These are phyloP conservation scores for Danielia reshetovae DNA, from an alignment of 805 yeast genomes.

Conservation along the genomic window DNA sequence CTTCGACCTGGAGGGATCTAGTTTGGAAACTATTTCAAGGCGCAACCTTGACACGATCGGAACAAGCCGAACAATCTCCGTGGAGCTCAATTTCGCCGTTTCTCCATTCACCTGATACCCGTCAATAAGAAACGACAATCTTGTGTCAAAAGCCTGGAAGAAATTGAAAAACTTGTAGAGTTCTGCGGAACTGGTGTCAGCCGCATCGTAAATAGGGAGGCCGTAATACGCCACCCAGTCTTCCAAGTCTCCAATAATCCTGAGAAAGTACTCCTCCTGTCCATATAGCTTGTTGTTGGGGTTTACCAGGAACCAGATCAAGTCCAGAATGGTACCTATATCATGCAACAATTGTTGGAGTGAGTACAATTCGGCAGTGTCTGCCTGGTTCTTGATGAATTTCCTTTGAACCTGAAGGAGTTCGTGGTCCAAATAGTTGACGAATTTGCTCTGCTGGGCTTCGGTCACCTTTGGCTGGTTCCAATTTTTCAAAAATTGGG, in stretches of 20 bases:
- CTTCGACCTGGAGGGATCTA: conserved; percentile 17
- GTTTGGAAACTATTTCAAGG: conserved; percentile 29
- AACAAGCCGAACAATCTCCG: conserved; percentile 49
- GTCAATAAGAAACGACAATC: conserved; percentile 24
- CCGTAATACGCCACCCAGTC: conserved; percentile 48
- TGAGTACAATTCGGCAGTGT: conserved; percentile 22
- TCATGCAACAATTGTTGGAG: conserved; percentile 40
- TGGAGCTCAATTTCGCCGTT: conserved; percentile 31
- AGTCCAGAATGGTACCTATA: conserved; percentile 44
- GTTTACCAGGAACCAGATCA: conserved; percentile 59
- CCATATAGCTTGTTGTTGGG: conserved; percentile 40
- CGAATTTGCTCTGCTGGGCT: conserved; percentile 51
- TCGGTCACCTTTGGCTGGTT: conserved; percentile 9
- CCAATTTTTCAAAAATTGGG: conserved; percentile 10
- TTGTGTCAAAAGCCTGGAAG: conserved; percentile 36
- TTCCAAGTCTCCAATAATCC: conserved; percentile 61
- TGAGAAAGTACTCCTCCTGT: conserved; percentile 58
- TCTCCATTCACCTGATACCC: conserved; percentile 17
- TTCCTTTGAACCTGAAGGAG: conserved; percentile 15
- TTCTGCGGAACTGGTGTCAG: conserved; percentile 3
- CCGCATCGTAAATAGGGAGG: conserved; percentile 9
- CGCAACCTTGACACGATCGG: conserved; percentile 54
- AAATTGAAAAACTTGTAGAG: conserved; percentile 21
- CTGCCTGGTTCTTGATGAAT: conserved; percentile 40
- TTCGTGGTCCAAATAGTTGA: conserved; percentile 11